These are phyloP conservation scores for Knufia fluminis DNA, from an alignment of 2,329 filamentous ascomycete species.

Conservation along the genomic window DNA sequence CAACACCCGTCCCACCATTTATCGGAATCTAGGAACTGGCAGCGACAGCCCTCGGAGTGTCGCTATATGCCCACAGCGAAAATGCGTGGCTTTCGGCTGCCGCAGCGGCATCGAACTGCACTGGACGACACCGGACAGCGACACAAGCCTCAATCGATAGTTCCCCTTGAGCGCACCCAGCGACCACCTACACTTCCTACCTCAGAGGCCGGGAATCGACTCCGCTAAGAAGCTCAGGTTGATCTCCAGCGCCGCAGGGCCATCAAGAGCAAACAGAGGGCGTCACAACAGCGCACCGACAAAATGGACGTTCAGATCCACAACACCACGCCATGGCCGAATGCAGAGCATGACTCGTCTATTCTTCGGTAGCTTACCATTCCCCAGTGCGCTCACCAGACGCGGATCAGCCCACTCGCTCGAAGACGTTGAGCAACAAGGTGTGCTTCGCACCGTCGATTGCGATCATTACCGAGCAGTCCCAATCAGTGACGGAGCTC, in stretches of 20 bases:
- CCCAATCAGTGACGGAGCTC: conserved; percentile 56
- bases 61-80: conserved; percentile 55
- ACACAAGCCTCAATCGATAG: conserved; percentile 30
- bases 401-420: background rate
- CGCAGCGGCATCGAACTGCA: conserved; percentile 54
- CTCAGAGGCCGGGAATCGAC: conserved; percentile 43
- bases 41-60: conserved; percentile 58
- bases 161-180: conserved; percentile 35
- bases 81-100: conserved; percentile 58
- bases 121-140: conserved; percentile 44
- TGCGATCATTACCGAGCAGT: conserved; percentile 55
- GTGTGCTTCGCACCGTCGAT: conserved; percentile 33
- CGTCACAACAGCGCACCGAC: conserved; percentile 19
- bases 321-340: conserved; percentile 8
- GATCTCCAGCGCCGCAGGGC: conserved; percentile 50
- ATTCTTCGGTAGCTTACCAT: conserved; percentile 21
- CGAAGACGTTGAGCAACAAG: conserved; percentile 21
- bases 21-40: conserved; percentile 47
- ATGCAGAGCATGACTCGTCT: conserved; percentile 21
- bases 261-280: conserved; percentile 11
- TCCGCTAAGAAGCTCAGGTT: conserved; percentile 50
- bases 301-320: conserved; percentile 13
- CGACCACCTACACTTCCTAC: conserved; percentile 48
- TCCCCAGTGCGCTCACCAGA: conserved; percentile 11
- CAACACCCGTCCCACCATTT: conserved; percentile 22